phyloP scores from a whole-genome alignment of 2,329 filamentous ascomycete genomes.

The Colletotrichum siamense region DNA sequence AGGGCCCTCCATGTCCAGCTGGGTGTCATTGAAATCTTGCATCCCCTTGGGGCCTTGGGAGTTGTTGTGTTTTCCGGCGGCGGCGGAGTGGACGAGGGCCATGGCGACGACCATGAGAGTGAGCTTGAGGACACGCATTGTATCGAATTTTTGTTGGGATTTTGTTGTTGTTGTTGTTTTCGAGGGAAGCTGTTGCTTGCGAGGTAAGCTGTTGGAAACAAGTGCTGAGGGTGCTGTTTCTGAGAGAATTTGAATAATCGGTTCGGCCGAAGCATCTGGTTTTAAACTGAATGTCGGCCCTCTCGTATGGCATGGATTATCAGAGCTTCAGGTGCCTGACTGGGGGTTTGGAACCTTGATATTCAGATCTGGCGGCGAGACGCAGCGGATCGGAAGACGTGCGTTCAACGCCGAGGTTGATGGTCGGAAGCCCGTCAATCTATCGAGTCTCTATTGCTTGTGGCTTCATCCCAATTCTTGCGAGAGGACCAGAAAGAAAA shows the following conservation, averaged over 20 bases:
- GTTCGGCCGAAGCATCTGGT: fast-evolving
- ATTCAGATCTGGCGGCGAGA: not conserved
- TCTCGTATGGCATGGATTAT: too few species aligned
- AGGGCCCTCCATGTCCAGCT: too few species aligned
- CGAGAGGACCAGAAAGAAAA: not conserved
- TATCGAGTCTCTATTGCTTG: fast-evolving
- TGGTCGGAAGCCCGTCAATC: fast-evolving
- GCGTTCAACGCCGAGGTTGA: fast-evolving
- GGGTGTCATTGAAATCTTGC: too few species aligned
- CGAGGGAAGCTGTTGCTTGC: too few species aligned
- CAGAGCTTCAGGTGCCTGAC: fast-evolving
- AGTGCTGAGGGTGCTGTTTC: not conserved
- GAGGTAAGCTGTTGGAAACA: too few species aligned
- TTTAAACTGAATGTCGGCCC: too few species aligned
- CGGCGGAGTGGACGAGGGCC: not conserved
- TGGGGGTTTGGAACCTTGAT: fast-evolving
- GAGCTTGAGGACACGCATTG: not conserved
- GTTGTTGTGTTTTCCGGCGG: too few species aligned
- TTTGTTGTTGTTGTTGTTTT: too few species aligned
- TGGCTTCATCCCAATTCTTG: not conserved
- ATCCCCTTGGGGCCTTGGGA: too few species aligned
- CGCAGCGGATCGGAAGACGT: not conserved
- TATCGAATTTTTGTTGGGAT: too few species aligned
- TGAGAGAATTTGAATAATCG: not conserved
- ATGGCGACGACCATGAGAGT: not conserved